Base-by-base conservation (phyloP, 495 filamentous ascomycete genomes). In the Haplographium delicatum region DNA sequence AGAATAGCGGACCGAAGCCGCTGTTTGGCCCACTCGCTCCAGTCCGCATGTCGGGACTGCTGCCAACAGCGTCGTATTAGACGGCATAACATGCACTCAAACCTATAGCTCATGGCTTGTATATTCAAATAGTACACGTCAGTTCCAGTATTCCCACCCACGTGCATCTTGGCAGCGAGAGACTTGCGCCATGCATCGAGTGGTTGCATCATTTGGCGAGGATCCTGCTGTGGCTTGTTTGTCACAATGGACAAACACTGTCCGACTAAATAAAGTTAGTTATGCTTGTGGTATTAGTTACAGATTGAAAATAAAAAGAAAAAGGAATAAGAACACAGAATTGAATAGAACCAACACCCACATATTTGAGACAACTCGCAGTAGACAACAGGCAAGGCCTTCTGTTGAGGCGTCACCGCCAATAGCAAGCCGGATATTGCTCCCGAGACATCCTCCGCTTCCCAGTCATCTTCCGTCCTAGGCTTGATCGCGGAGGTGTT, bases 391-490 rank as follows among this genome's bases (percentile, higher is more conserved):
- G 28, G 28, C 28, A 31, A 31, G 28, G 28, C 28, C 28, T 31
- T 31, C 13, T 31, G 28, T 13, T 46, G 27, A 46, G 43, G 43
- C 26, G 43, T 46, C 23, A 46, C 22, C 43, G 43, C 43, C 18
- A 16, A 46, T 33, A 46, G 43, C 26, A 46, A 46, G 43, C 43
- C 43, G 43, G 43, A 46, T 46, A 26, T 30, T 46, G 43, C 43
- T 46, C 43, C 43, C 43, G 43, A 46, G 43, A 46, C 26, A 46
- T 46, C 43, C 43, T 46, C 43, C 43, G 26, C 24, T 28, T 46
- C 43, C 43, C 22, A 46, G 26, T 30, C 43, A 46, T 46, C 43
- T 46, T 30, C 43, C 27, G 43, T 46, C 24, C 43, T 30, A 28
- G 43, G 43, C 18, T 33, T 46, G 43, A 46, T 46, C 43, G 43